phyloP scores from a whole-genome alignment of 371 early-diverging fungal genomes.

The Smittium mucronatum region DNA sequence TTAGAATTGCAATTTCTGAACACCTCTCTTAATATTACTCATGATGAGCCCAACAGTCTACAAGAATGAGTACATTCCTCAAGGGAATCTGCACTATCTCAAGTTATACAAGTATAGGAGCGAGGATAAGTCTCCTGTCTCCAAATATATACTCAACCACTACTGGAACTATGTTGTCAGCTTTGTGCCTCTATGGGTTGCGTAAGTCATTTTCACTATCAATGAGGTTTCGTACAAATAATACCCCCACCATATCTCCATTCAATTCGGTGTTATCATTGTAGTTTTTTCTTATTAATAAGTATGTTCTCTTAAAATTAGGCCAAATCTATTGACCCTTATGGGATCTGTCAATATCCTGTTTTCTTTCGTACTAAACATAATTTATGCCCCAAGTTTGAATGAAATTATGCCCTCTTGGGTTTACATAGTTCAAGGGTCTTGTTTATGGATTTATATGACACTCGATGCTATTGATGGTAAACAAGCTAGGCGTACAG shows the following conservation, averaged over 20 bases:
- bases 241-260: background rate
- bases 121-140: slow-evolving; percentile 78
- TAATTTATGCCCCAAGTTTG: slow-evolving; percentile 39
- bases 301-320: background rate
- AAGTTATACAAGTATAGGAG: slow-evolving; percentile 69
- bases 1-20: no score
- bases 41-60: no score
- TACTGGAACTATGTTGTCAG: slow-evolving; percentile 85
- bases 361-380: slow-evolving; percentile 31
- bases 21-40: no score
- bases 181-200: slow-evolving; percentile 80
- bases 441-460: slow-evolving; percentile 35
- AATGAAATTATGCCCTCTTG: slow-evolving; percentile 37
- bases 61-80: slow-evolving; percentile 30
- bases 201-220: slow-evolving; percentile 41
- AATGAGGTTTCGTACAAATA: slow-evolving; percentile 15
- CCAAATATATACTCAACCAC: slow-evolving; percentile 67
- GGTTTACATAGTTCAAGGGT: slow-evolving; percentile 37
- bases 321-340: slow-evolving; percentile 63
- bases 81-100: slow-evolving; percentile 46
- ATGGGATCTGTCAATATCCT: slow-evolving; percentile 48
- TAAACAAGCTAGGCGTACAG: slow-evolving; percentile 64
- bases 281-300: background rate
- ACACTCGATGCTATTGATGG: slow-evolving; percentile 49
- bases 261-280: background rate